A percentile compares a stretch with the other conserved stretches of the same genome.
phyloP scores from a whole-genome alignment of 805 yeast genomes.

The Nakazawaea ambrosiae region DNA sequence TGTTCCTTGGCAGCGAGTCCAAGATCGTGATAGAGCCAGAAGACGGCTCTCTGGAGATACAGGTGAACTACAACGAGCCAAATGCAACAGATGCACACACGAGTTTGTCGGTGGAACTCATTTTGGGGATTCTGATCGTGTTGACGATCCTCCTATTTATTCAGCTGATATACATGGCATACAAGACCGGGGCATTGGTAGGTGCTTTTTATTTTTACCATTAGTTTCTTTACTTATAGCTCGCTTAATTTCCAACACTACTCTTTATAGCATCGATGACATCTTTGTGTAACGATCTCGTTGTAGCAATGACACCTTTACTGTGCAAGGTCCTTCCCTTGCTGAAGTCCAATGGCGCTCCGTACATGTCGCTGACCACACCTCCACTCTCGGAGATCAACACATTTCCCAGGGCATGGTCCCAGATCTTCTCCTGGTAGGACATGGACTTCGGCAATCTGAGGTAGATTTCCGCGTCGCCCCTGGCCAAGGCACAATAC shows the following conservation, averaged over 20 bases:
- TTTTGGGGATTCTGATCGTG: constrained; percentile 9
- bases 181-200: too few species aligned
- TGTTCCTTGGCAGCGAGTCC: background rate
- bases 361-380: constrained; percentile 75
- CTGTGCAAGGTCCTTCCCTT: constrained; percentile 75
- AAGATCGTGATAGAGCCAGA: background rate
- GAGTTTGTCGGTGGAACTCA: too few species aligned
- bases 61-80: too few species aligned
- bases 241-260: too few species aligned
- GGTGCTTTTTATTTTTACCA: too few species aligned
- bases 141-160: constrained; percentile 7
- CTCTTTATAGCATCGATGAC: constrained; percentile 44
- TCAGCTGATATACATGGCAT: constrained; percentile 8
- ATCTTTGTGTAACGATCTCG: constrained; percentile 35
- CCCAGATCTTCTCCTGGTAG: constrained; percentile 96
- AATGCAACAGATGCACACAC: too few species aligned
- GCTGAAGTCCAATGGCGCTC: constrained; percentile 72
- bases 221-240: constrained; percentile 6
- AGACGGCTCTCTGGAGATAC: background rate
- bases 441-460: constrained; percentile 73
- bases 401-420: constrained; percentile 94
- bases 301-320: constrained; percentile 91
- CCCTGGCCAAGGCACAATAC: constrained; percentile 85
- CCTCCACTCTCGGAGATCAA: constrained; percentile 91
- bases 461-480: constrained; percentile 87